Conservation (phyloP, 768 basidiomycete genomes). For the Pleurotus salmoneostramineus region DNA sequence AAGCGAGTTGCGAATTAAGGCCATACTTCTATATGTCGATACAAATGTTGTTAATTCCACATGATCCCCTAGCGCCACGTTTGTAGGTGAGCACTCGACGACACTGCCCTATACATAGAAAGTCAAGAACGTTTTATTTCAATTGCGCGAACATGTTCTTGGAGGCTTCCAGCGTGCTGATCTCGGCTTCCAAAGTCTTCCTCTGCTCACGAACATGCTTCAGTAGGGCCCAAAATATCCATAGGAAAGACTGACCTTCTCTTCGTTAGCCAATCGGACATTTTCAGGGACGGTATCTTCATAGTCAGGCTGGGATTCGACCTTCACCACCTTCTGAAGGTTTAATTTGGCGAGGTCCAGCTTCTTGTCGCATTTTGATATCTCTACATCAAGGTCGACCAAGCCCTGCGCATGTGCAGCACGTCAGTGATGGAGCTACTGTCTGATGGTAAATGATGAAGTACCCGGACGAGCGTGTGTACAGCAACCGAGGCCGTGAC, state of each 20-base stretch:
- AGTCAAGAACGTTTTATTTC: constrained; percentile 33
- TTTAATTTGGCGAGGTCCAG: constrained; percentile 65
- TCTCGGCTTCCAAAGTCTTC: constrained; percentile 76
- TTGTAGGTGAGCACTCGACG: background rate
- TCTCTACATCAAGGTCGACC: constrained; percentile 85
- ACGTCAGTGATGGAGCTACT: background rate
- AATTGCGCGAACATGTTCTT: constrained; percentile 74
- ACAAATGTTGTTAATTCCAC: constrained; percentile 2
- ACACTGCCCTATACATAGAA: background rate
- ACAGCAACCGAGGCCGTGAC: constrained; percentile 66
- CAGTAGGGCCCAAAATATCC: constrained; percentile 1
- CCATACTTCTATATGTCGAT: constrained; percentile 3
- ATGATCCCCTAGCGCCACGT: background rate
- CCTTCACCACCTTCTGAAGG: constrained; percentile 73
- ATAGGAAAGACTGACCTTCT: constrained; percentile 58
- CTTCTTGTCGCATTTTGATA: constrained; percentile 89
- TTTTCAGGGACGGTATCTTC: constrained; percentile 74
- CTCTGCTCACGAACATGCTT: constrained; percentile 39
- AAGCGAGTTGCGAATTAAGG: background rate
- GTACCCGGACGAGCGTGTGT: constrained; percentile 82
- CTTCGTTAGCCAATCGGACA: constrained; percentile 70
- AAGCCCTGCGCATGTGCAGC: constrained; percentile 56
- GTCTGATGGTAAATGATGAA: constrained; percentile 12
- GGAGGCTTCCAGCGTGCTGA: constrained; percentile 64
- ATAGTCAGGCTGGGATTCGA: constrained; percentile 73